phyloP scores from a whole-genome alignment of 129 eudicot genomes.

The Flaveria bidentis region DNA sequence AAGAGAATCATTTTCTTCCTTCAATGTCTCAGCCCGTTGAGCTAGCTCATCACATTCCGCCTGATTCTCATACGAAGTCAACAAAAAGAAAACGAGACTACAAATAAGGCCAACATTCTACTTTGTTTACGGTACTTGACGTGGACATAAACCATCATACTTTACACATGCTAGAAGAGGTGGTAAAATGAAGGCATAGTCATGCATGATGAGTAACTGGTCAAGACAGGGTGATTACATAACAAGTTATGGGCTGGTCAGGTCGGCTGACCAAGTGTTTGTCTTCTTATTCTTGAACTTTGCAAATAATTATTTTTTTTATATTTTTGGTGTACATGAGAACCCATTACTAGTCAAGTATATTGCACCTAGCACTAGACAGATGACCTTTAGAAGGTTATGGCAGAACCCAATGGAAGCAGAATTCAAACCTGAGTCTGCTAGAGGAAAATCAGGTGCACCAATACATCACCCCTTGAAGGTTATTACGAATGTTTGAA shows the following conservation, averaged over 20 bases:
- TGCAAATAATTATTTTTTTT: no score
- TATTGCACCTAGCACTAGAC: no score
- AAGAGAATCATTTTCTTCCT: conserved; percentile 73
- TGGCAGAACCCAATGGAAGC: no score
- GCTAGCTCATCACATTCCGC: conserved; percentile 94
- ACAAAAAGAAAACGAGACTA: background rate
- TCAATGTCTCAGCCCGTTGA: conserved; percentile 72
- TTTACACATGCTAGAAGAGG: background rate
- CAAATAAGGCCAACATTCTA: background rate
- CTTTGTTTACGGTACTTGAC: background rate
- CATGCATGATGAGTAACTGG: background rate
- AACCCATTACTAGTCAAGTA: no score
- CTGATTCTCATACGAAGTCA: conserved; percentile 36
- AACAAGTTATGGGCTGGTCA: background rate
- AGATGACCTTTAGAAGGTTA: no score
- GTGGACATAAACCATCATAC: background rate
- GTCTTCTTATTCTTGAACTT: no score
- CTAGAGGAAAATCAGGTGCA: no score
- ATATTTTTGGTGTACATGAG: no score
- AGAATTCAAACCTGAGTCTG: no score
- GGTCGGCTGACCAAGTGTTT: background rate
- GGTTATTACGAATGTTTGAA: no score
- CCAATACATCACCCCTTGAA: no score
- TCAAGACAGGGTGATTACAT: background rate
- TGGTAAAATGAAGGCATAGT: background rate